These are phyloP conservation scores for Chlorella sp. DNA, from an alignment of 139 green algal genomes.

Conservation along the genomic window DNA sequence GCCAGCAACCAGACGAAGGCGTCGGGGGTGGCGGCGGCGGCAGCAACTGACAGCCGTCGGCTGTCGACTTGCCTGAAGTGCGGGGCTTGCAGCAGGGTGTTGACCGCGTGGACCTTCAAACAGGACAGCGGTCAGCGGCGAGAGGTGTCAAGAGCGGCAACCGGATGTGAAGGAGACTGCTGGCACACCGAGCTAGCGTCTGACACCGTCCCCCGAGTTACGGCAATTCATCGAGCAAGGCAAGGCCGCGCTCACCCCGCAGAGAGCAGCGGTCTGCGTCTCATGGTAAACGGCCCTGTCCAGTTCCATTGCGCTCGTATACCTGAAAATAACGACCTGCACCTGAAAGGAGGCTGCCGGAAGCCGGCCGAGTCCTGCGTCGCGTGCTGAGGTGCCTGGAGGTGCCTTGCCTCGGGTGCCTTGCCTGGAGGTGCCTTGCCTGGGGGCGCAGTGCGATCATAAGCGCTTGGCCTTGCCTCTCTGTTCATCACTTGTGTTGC, in stretches of 20 bases:
- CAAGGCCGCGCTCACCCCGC: conserved; percentile 43
- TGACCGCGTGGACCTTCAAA: conserved; percentile 74
- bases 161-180: too few relatives aligned
- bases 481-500: not conserved
- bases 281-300: conserved; percentile 72
- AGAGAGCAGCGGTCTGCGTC: conserved; percentile 70
- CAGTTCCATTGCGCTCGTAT: not conserved
- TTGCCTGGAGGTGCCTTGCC: not conserved
- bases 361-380: not conserved
- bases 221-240: not conserved
- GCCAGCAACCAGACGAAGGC: not conserved
- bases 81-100: conserved; percentile 83
- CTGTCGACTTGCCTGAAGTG: conserved; percentile 72
- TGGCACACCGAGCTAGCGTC: not conserved
- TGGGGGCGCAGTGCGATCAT: not conserved
- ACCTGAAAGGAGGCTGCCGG: not conserved
- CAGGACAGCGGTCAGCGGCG: not conserved
- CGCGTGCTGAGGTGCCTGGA: too few relatives aligned
- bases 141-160: not conserved
- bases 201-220: not conserved
- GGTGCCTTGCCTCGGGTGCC: not conserved
- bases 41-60: not conserved
- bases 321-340: too few relatives aligned
- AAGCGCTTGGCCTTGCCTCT: not conserved
- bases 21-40: not conserved